Percentiles rank a stretch among this genome's conserved stretches.
These are phyloP conservation scores for Tylopilus subfusipes DNA, from an alignment of 768 basidiomycete species.

Conservation along the genomic window DNA sequence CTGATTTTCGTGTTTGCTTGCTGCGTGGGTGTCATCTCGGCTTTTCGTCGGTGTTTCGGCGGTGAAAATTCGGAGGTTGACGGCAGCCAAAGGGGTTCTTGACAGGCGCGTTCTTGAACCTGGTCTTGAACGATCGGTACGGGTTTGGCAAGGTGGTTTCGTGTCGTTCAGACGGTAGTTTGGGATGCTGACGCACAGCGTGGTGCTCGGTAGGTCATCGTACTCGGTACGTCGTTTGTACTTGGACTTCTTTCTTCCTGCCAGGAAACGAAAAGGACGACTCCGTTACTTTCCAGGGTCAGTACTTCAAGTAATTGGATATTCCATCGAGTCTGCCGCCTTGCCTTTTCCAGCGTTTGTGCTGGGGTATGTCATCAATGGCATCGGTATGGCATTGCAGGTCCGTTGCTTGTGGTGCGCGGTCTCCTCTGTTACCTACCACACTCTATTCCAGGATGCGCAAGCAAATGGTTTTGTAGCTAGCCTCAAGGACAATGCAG, in stretches of 20 bases:
- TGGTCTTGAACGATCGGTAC: conserved; percentile 27
- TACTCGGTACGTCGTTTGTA: conserved; percentile 22
- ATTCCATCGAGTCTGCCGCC: conserved; percentile 38
- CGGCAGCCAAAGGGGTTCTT: conserved; percentile 27
- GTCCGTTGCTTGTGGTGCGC: conserved; percentile 27
- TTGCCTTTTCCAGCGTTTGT: conserved; percentile 46
- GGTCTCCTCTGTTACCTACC: background rate
- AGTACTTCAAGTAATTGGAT: conserved; percentile 29
- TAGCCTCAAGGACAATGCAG: conserved; percentile 34
- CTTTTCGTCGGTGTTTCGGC: background rate
- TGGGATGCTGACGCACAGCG: background rate
- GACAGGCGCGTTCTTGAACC: conserved; percentile 31
- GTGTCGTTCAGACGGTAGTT: background rate
- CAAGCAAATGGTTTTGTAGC: conserved; percentile 47
- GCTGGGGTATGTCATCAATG: conserved; percentile 41
- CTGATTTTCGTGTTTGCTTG: conserved; percentile 43
- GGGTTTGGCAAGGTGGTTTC: conserved; percentile 34
- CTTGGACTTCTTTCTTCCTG: too few relatives aligned
- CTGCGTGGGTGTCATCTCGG: conserved; percentile 24
- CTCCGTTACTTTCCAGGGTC: conserved; percentile 19
- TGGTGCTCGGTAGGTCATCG: conserved; percentile 20
- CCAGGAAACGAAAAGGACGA: background rate
- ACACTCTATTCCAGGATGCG: conserved; percentile 34
- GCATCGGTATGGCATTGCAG: conserved; percentile 44
- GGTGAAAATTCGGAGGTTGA: background rate